Conservation (phyloP, 495 filamentous ascomycete genomes). For the Penicillium canescens region DNA sequence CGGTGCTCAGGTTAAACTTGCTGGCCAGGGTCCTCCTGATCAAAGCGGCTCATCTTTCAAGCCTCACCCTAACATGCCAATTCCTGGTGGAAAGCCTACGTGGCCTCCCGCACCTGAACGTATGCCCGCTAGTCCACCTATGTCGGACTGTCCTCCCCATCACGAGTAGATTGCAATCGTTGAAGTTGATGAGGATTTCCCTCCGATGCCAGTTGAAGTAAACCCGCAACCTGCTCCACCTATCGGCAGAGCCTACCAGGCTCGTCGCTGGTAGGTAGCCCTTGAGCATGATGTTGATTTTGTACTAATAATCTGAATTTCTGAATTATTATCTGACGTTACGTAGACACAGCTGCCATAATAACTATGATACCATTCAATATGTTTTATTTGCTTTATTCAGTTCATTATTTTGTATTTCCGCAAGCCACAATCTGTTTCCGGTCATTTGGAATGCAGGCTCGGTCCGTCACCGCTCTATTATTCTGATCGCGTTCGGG, state of each 20-base stretch:
- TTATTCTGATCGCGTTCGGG: not conserved
- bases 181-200: too few species aligned
- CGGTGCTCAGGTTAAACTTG: not conserved
- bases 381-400: not conserved
- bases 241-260: too few species aligned
- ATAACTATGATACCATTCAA: not conserved
- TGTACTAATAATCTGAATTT: not conserved
- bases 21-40: not conserved
- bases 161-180: too few species aligned
- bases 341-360: not conserved
- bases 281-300: not conserved
- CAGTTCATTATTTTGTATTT: not conserved
- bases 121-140: too few species aligned
- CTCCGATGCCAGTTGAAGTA: too few species aligned
- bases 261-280: not conserved
- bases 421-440: not conserved
- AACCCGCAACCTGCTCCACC: too few species aligned
- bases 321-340: not conserved
- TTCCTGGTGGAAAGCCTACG: too few species aligned
- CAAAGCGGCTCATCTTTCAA: too few species aligned
- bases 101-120: too few species aligned
- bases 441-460: not conserved
- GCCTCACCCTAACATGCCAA: too few species aligned
- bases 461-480: slow-evolving; percentile 3
- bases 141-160: too few species aligned